These are phyloP conservation scores for Myxozyma melibiosi DNA, from an alignment of 805 yeast genomes.

Conservation along the genomic window DNA sequence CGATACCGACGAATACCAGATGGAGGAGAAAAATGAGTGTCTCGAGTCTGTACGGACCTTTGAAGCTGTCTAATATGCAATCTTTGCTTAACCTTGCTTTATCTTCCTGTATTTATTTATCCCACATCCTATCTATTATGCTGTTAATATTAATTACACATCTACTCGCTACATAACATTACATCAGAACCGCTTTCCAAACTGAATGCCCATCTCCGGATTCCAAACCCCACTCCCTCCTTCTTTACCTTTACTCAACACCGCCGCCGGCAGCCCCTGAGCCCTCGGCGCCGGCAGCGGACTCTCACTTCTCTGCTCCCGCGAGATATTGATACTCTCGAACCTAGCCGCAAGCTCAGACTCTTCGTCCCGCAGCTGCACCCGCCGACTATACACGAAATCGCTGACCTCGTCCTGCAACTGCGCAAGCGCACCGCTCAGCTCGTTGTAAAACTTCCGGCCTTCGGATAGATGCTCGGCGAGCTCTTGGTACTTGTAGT, in stretches of 20 bases:
- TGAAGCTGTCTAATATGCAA: not conserved
- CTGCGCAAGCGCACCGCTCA: conserved; percentile 50
- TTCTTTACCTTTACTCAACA: conserved; percentile 5
- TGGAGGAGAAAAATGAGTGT: conserved; percentile 3
- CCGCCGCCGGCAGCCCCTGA: conserved; percentile 28
- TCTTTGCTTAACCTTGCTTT: not conserved
- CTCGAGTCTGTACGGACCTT: not conserved
- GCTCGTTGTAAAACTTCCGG: conserved; percentile 65
- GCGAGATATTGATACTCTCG: not conserved
- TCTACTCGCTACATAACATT: not conserved
- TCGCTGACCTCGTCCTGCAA: conserved; percentile 54
- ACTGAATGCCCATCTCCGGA: conserved; percentile 30
- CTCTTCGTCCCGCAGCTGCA: conserved; percentile 58
- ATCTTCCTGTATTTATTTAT: not conserved
- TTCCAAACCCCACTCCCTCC: conserved; percentile 21
- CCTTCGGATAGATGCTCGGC: conserved; percentile 68
- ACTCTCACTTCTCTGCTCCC: conserved; percentile 8
- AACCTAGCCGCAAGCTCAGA: conserved; percentile 4
- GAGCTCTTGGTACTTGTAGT: conserved; percentile 57
- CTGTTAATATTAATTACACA: no score
- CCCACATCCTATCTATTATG: not conserved
- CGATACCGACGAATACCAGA: not conserved
- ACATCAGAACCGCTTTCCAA: conserved; percentile 18
- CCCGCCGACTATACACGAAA: conserved; percentile 54
- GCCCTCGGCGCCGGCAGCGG: conserved; percentile 33